phyloP scores from a whole-genome alignment of 371 early-diverging fungal genomes.

The Cokeromyces recurvatus region DNA sequence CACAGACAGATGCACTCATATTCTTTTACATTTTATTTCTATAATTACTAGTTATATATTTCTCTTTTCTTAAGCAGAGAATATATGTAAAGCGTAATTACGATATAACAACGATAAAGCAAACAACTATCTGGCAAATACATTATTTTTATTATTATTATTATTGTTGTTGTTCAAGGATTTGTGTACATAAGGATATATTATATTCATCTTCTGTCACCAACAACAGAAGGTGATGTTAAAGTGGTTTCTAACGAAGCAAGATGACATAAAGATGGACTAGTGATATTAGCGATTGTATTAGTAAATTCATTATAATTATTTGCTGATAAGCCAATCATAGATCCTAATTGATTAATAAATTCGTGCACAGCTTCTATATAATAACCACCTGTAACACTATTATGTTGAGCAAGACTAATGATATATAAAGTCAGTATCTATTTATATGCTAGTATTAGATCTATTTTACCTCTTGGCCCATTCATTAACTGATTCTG shows the following conservation, averaged over 20 bases:
- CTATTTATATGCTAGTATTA: not conserved
- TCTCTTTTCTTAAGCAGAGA: too few species aligned
- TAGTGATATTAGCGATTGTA: not conserved
- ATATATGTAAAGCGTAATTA: too few species aligned
- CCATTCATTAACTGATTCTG: constrained; percentile 77
- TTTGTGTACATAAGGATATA: too few species aligned
- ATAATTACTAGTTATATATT: too few species aligned
- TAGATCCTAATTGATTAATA: constrained; percentile 59
- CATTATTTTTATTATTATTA: too few species aligned
- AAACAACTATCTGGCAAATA: too few species aligned
- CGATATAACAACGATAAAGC: too few species aligned
- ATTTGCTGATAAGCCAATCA: constrained; percentile 47
- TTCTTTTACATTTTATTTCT: too few species aligned
- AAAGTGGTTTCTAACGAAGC: constrained; percentile 23
- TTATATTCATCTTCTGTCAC: constrained; percentile 24
- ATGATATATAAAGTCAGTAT: not conserved
- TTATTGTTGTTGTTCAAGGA: too few species aligned
- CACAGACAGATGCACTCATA: too few species aligned
- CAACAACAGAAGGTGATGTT: constrained; percentile 32
- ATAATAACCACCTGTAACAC: constrained; percentile 40
- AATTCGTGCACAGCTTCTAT: constrained; percentile 67
- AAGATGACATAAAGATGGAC: constrained; percentile 20
- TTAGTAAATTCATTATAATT: not conserved
- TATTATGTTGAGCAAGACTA: constrained; percentile 58
- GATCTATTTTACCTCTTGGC: constrained; percentile 49